Evolutionary conservation across 768 basidiomycete species (phyloP), one percentile per base, ranked within the genome.

Genomic region (Kwoniella heveanensis): DNA sequence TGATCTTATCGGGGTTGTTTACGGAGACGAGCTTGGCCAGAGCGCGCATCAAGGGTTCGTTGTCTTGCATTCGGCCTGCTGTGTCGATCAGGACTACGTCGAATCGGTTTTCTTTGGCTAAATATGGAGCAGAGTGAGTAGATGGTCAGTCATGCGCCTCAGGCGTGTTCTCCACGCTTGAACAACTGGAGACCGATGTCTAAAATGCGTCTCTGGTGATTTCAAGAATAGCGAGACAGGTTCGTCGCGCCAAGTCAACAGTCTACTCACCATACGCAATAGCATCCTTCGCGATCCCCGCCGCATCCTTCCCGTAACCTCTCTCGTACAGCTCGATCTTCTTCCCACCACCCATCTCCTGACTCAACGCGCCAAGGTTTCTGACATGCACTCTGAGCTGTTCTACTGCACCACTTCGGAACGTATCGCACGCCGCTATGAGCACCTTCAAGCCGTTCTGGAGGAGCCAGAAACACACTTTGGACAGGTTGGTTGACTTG

Each of bases 261-360:
- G n/a, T n/a, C 25, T 27, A 77, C 85, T 54, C 73, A 92, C 93
- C 96, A 79, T 92, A 90, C 13, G 85, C 81, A 58, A 98, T 91
- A 25, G 96, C 95, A 77, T 99, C 95, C 79, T 88, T 92, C 2
- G 94, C 95, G 54, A 99, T 99, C 8, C 90, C 91, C 25, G 96
- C 95, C n/a, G 95, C 94, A 73, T 99, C 96, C 81, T 97, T 98
- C 1, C 96, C 96, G 78, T 99, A 99, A 1, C 96, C 96, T 64
- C 89, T 86, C 81, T 99, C 95, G 76, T 89, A 99, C 51, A 98
- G 83, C 81, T 98, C 96, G 36, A 99, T 91, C 55, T 87, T 85
- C 27, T 66, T 72, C 25, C 68, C 71, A 8, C 44, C 57, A 2
- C 69, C 77, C 52, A 77, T 67, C 62, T 79, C 78, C 27, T 88